Evolutionary conservation across 495 filamentous ascomycete species (phyloP), one percentile per base, ranked within the genome.

Genomic region (Annulohypoxylon stygium): DNA sequence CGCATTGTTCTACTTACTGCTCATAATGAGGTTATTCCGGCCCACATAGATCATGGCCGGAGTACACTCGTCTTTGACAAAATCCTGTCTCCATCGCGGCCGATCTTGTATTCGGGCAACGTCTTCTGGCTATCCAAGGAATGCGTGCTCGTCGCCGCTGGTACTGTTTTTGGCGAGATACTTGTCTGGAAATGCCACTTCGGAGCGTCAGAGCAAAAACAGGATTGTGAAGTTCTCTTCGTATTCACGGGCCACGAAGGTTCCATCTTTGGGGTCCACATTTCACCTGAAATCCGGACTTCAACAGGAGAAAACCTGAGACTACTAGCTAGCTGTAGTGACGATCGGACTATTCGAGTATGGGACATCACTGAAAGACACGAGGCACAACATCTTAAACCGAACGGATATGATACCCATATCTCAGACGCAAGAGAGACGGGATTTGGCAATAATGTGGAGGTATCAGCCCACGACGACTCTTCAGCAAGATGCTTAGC

Each of bases 141-240:
- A 45, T 81, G 82, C 45, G 78, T 97, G 37, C 84, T 98, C 26
- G 86, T 97, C 12, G 93, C 93, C 30, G 92, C 93, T 1, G 96
- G 96, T 0, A 98, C 97, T 0, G 94, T 93, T 0, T 98, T 97
- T 79, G 96, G 96, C 1, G 94, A 98, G 78, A 91, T 98, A 30
- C 83, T 97, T 11, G 86, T 97, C 2, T 98, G 95, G 95, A 95
- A 91, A 66, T 92, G 89, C 72, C 80, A 83, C 47, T 71, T 86
- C 6, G 47, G 71, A 48, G 14, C 25, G 9, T 34, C 58, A 4
- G 70, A 69, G 16, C 20, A 58, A 11, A 65, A 64, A 11, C 58
- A 51, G 16, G 50, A 41, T 30, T 77, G 74, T 14, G 78, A 84
- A 4, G 84, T 93, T 16, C 89, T 96, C 48, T 88, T 88, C 62